Conservation (phyloP, 345 rosid species). For the Orychophragmus violaceus region DNA sequence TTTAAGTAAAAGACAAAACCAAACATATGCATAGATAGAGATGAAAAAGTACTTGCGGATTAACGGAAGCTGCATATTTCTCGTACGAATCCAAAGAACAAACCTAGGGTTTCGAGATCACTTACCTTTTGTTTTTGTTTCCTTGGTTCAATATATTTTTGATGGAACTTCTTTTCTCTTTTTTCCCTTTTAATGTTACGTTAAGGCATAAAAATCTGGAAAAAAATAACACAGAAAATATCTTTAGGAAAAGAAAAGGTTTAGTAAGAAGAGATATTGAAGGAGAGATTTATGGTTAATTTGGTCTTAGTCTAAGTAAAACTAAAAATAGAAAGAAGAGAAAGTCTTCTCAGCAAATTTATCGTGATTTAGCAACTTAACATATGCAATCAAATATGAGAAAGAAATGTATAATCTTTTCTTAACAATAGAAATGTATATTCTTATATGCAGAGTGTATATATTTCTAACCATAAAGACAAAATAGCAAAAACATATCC, state of each 20-base stretch:
- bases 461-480: too few species aligned
- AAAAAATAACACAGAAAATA: neutral
- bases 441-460: too few species aligned
- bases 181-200: slow-evolving; percentile 7
- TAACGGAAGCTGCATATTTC: slow-evolving; percentile 29
- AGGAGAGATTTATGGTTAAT: slow-evolving; percentile 26
- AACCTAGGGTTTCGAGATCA: slow-evolving; percentile 32
- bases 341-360: slow-evolving; percentile 18
- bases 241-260: too few species aligned
- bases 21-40: slow-evolving; percentile 29
- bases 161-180: neutral
- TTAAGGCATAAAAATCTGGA: neutral
- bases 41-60: slow-evolving; percentile 13
- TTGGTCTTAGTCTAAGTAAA: slow-evolving; percentile 7
- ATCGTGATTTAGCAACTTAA: slow-evolving; percentile 23
- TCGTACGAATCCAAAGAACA: slow-evolving; percentile 28
- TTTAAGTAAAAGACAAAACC: slow-evolving; percentile 15
- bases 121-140: slow-evolving; percentile 23
- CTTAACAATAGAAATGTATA: too few species aligned
- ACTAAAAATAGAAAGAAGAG: slow-evolving; percentile 21
- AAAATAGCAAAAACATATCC: too few species aligned
- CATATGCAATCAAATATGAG: too few species aligned
- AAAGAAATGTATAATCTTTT: too few species aligned
- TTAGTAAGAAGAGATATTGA: too few species aligned
- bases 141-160: neutral